Percentiles rank a stretch among this genome's conserved stretches.
These are phyloP conservation scores for Clonostachys chloroleuca DNA, from an alignment of 2,329 filamentous ascomycete genomes.

Conservation along the genomic window DNA sequence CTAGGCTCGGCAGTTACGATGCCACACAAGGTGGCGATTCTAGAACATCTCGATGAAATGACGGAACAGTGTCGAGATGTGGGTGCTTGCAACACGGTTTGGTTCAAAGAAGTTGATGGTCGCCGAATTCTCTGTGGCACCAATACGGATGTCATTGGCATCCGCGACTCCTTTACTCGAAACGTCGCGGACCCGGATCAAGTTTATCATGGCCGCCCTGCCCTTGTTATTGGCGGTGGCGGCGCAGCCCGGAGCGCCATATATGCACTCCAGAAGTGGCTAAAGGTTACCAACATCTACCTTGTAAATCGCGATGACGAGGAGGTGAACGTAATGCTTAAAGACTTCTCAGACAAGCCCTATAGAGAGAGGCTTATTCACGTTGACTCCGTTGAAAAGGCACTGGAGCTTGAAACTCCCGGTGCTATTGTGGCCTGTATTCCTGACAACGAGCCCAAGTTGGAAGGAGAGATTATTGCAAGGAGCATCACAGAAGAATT, in stretches of 20 bases:
- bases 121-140: slow-evolving; percentile 60
- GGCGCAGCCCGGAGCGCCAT: slow-evolving; percentile 75
- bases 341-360: slow-evolving; percentile 55
- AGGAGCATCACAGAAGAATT: slow-evolving; percentile 49
- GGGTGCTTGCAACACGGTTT: slow-evolving; percentile 78
- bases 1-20: slow-evolving; percentile 71
- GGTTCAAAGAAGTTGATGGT: slow-evolving; percentile 42
- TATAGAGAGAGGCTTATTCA: slow-evolving; percentile 58
- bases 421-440: slow-evolving; percentile 71
- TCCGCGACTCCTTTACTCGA: slow-evolving; percentile 66
- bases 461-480: slow-evolving; percentile 55
- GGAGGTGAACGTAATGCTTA: slow-evolving; percentile 64
- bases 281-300: slow-evolving; percentile 66
- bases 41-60: slow-evolving; percentile 67
- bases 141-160: slow-evolving; percentile 78
- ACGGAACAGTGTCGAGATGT: slow-evolving; percentile 69
- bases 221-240: slow-evolving; percentile 71
- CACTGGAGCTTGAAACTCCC: slow-evolving; percentile 49
- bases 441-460: slow-evolving; percentile 69
- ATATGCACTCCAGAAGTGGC: slow-evolving; percentile 68
- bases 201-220: slow-evolving; percentile 55
- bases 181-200: slow-evolving; percentile 41
- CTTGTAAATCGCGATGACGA: slow-evolving; percentile 68
- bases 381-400: slow-evolving; percentile 58
- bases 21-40: slow-evolving; percentile 78